Evolutionary conservation across 108 stramenopile genomes (phyloP).

Genomic region (Pseudonitzschia multistriata): DNA sequence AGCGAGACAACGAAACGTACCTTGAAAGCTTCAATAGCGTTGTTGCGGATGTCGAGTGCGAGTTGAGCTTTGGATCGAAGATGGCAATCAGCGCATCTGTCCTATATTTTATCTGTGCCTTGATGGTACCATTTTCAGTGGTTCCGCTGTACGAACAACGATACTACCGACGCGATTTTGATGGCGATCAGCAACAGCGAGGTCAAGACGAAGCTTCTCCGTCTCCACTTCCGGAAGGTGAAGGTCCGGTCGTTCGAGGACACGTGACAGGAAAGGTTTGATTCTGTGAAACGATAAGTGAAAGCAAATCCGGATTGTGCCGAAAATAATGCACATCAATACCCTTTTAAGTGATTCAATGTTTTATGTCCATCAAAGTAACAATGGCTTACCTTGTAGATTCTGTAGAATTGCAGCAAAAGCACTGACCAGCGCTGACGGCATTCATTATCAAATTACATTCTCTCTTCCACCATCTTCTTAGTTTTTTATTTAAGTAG

Average conservation of each 20-base stretch:
- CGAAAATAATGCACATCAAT: neutral
- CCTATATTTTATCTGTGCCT: neutral
- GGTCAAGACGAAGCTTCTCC: neutral
- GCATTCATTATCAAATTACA: too few species aligned
- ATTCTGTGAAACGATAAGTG: neutral
- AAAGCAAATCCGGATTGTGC: neutral
- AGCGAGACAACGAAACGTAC: neutral
- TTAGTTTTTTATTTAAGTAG: too few species aligned
- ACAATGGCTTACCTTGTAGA: too few species aligned
- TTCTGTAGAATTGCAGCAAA: too few species aligned
- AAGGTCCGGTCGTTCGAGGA: neutral
- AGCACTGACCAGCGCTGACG: too few species aligned
- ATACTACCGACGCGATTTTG: neutral
- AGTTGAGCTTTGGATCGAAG: neutral
- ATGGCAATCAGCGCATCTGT: conserved; percentile 11
- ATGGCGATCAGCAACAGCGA: neutral
- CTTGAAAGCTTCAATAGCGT: neutral
- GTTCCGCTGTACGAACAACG: conserved; percentile 6
- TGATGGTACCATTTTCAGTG: conserved; percentile 10
- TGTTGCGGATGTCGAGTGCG: neutral
- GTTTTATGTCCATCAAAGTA: neutral
- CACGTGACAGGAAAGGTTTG: neutral
- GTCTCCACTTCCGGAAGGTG: neutral
- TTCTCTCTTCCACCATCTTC: too few species aligned
- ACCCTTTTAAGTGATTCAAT: neutral